Evolutionary conservation across 2,329 filamentous ascomycete genomes (phyloP).

Genomic region (Trichoderma atrobrunneum): DNA sequence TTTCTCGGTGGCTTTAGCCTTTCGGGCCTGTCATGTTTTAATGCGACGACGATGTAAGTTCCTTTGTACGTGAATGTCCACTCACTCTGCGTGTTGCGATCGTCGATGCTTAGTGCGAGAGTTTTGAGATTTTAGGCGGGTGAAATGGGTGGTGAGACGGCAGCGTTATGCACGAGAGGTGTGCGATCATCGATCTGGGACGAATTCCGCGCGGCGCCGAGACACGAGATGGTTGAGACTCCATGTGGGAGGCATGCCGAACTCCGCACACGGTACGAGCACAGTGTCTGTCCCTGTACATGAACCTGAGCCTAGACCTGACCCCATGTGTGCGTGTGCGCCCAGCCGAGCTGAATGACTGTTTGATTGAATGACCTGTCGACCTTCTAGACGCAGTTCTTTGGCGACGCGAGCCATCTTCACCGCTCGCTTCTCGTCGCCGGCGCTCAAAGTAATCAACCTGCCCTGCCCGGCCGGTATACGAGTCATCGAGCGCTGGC

Average conservation of each 20-base stretch:
- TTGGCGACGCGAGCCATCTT: neutral
- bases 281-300: neutral
- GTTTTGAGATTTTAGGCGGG: neutral
- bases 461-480: neutral
- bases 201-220: neutral
- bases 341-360: neutral
- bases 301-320: neutral
- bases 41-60: neutral
- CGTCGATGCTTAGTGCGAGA: constrained; percentile 1
- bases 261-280: neutral
- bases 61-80: neutral
- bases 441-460: neutral
- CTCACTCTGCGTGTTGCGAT: neutral
- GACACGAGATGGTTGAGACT: neutral
- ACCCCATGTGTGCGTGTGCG: neutral
- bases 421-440: neutral
- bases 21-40: constrained; percentile 3
- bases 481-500: neutral
- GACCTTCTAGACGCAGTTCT: neutral
- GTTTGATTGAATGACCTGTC: neutral
- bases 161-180: neutral
- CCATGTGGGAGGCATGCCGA: neutral
- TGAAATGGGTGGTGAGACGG: neutral
- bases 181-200: neutral
- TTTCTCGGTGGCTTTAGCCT: neutral